A percentile compares a stretch with the other conserved stretches of the same genome.
Conservation (phyloP, 78 protist genomes). For the Monosiga brevicollis region DNA sequence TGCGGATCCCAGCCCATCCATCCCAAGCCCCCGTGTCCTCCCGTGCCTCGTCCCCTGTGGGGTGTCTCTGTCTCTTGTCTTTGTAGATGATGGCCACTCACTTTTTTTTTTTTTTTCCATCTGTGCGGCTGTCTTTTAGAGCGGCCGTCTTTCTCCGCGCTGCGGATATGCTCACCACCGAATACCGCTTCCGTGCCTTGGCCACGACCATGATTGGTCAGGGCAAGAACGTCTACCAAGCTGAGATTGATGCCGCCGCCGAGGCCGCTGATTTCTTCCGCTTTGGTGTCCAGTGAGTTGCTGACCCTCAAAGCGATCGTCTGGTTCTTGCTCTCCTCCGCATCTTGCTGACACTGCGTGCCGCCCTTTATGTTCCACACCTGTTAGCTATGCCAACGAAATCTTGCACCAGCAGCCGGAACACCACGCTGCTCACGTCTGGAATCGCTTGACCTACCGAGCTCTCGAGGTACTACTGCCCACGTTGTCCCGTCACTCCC, state of each 20-base stretch:
- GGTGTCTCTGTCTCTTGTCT: too few relatives aligned
- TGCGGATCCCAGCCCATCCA: too few relatives aligned
- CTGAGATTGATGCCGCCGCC: conserved; percentile 85
- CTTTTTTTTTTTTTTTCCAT: too few relatives aligned
- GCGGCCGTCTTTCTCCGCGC: conserved; percentile 75
- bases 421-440: conserved; percentile 39
- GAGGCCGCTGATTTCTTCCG: conserved; percentile 83
- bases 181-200: conserved; percentile 26
- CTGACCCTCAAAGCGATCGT: conserved; percentile 37
- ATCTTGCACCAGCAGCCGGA: conserved; percentile 74
- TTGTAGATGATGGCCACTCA: too few relatives aligned
- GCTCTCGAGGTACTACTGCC: too few relatives aligned
- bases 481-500: too few relatives aligned
- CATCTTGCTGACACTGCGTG: neutral
- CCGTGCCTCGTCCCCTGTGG: too few relatives aligned
- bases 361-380: neutral
- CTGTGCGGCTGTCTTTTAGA: too few relatives aligned
- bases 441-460: conserved; percentile 79
- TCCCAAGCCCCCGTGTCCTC: too few relatives aligned
- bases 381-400: conserved; percentile 54
- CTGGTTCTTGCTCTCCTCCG: neutral
- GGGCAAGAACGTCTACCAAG: conserved; percentile 80
- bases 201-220: conserved; percentile 57
- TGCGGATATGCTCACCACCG: conserved; percentile 70
- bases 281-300: conserved; percentile 65